These are phyloP conservation scores for Nothomitra cinnamomea DNA, from an alignment of 2,329 filamentous ascomycete genomes.

Conservation along the genomic window DNA sequence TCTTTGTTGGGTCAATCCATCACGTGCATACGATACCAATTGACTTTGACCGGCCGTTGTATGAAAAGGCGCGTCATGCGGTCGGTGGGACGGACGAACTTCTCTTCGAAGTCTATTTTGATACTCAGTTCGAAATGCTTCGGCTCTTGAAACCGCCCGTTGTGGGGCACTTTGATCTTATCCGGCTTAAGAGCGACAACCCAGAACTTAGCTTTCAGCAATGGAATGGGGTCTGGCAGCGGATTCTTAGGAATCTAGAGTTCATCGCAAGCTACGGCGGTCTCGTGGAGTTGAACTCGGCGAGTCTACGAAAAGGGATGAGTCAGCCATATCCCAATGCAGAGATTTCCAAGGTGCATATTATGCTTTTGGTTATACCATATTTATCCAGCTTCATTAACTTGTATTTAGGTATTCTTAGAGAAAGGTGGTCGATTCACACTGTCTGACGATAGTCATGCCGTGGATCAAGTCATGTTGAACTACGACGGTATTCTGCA, in stretches of 20 bases:
- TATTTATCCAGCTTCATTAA: neutral
- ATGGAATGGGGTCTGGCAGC: slow-evolving; percentile 53
- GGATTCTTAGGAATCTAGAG: slow-evolving; percentile 55
- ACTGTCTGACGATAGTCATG: slow-evolving; percentile 89
- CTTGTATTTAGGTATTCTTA: slow-evolving; percentile 44
- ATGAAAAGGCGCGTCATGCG: slow-evolving; percentile 40
- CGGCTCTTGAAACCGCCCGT: slow-evolving; percentile 51
- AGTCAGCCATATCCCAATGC: slow-evolving; percentile 74
- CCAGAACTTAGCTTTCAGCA: slow-evolving; percentile 42
- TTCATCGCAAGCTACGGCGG: slow-evolving; percentile 58
- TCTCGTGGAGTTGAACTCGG: slow-evolving; percentile 78
- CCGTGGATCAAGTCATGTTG: slow-evolving; percentile 68
- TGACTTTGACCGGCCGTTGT: slow-evolving; percentile 60
- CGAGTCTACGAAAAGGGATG: slow-evolving; percentile 76
- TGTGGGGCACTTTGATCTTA: slow-evolving; percentile 88
- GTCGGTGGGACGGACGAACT: slow-evolving; percentile 48
- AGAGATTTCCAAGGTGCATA: slow-evolving; percentile 54
- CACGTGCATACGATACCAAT: slow-evolving; percentile 78
- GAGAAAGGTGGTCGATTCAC: slow-evolving; percentile 64
- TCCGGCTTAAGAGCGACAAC: slow-evolving; percentile 59
- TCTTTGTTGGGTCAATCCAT: slow-evolving; percentile 87
- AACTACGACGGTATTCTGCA: slow-evolving; percentile 58
- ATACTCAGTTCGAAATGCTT: slow-evolving; percentile 73
- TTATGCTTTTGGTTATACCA: neutral
- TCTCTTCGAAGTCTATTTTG: slow-evolving; percentile 76